A percentile compares a stretch with the other conserved stretches of the same genome.
Conservation (phyloP, 495 filamentous ascomycete genomes). For the Extremus antarcticus region DNA sequence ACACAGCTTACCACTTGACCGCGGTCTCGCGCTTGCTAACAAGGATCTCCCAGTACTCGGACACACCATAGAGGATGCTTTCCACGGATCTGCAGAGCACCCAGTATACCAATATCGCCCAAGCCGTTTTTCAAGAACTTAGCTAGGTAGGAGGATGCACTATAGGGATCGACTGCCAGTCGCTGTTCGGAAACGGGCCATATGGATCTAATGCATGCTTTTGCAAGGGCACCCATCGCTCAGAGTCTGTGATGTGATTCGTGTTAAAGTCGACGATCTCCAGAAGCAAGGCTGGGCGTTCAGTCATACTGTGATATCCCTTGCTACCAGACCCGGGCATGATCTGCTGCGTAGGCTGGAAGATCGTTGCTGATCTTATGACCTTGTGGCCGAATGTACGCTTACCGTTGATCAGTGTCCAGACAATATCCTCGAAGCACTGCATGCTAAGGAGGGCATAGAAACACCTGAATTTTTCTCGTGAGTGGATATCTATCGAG, state of each 20-base stretch:
- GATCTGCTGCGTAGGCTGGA: neutral
- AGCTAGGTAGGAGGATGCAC: no score
- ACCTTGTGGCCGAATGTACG: neutral
- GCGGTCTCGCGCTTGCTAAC: no score
- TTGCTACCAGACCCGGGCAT: neutral
- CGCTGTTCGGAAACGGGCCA: no score
- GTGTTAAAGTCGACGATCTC: neutral
- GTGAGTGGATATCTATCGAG: neutral
- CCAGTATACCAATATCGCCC: no score
- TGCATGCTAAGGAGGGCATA: neutral
- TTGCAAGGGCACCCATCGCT: no score
- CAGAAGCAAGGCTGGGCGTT: neutral
- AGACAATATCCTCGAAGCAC: neutral
- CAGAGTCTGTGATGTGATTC: no score
- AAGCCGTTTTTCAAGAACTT: no score
- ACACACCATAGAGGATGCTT: neutral
- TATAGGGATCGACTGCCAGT: no score
- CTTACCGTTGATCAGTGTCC: neutral
- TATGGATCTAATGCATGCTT: no score
- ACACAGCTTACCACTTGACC: no score
- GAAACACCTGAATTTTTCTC: neutral
- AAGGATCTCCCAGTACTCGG: no score
- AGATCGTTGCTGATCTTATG: neutral
- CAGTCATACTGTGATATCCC: neutral
- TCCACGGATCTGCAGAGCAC: neutral